Evolutionary conservation across 1,284 basidiomycete species (phyloP).

Genomic region (Ganoderma lingzhi): DNA sequence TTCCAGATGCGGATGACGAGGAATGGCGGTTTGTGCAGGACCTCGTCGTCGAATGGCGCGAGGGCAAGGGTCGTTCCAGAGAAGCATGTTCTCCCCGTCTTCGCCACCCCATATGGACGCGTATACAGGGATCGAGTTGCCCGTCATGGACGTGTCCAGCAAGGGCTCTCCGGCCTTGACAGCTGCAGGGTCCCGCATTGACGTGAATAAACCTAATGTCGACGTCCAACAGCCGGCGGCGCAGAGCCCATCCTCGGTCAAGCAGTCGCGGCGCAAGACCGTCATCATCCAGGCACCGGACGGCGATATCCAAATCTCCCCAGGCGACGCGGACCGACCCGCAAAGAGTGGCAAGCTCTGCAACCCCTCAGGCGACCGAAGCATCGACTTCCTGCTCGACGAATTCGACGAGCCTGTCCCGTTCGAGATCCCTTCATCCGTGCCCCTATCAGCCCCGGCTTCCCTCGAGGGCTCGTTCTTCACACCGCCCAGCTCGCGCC

Average conservation of each 20-base stretch:
- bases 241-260: conserved; percentile 18
- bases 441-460: not conserved
- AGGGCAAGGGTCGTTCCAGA: conserved; percentile 7
- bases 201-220: conserved; percentile 12
- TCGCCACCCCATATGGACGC: conserved; percentile 21
- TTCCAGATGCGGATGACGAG: conserved; percentile 42
- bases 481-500: conserved; percentile 31
- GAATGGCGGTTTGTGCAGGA: conserved; percentile 57
- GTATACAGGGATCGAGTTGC: conserved; percentile 16
- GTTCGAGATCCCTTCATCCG: conserved; percentile 32
- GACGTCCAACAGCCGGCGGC: not conserved
- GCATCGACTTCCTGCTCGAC: conserved; percentile 15
- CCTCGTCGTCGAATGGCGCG: conserved; percentile 33
- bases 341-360: conserved; percentile 22
- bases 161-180: conserved; percentile 22
- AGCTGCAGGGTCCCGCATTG: conserved; percentile 26
- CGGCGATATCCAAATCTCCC: conserved; percentile 15
- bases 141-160: conserved; percentile 16
- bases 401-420: conserved; percentile 35
- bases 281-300: conserved; percentile 43
- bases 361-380: conserved; percentile 21
- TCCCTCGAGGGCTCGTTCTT: conserved; percentile 18
- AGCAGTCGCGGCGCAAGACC: conserved; percentile 40
- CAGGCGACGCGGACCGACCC: conserved; percentile 8
- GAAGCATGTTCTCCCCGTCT: conserved; percentile 22